Evolutionary conservation across 495 filamentous ascomycete genomes (phyloP).

Genomic region (Arthonia radiata): DNA sequence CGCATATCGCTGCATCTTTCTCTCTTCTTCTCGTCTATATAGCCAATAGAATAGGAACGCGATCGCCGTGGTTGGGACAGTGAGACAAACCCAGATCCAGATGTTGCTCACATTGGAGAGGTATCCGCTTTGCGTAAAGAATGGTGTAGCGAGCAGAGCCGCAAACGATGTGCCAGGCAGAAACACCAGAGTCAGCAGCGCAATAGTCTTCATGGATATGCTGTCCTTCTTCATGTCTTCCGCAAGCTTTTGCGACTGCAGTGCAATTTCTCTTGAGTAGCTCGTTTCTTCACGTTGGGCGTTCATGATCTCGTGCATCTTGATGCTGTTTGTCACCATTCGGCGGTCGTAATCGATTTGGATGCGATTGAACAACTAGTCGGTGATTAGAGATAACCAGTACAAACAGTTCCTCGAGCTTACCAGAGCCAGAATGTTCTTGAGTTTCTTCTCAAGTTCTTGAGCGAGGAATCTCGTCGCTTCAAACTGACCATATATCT

Average conservation of each 20-base stretch:
- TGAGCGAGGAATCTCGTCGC: not conserved
- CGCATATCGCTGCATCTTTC: too few species aligned
- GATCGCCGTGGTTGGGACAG: slow-evolving; percentile 3
- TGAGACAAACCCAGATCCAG: slow-evolving; percentile 4
- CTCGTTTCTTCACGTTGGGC: too few species aligned
- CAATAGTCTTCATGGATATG: slow-evolving; percentile 27
- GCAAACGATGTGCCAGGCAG: slow-evolving; percentile 25
- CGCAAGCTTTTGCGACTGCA: slow-evolving; percentile 17
- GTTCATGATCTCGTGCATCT: slow-evolving; percentile 1
- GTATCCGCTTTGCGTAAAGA: slow-evolving; percentile 2
- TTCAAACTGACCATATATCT: slow-evolving; percentile 2
- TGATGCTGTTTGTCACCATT: slow-evolving; percentile 2
- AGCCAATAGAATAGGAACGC: slow-evolving; percentile 4
- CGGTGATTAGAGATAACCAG: too few species aligned
- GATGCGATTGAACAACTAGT: slow-evolving; percentile 3
- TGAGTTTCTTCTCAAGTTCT: slow-evolving; percentile 3
- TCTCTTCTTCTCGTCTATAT: too few species aligned
- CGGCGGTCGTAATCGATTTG: slow-evolving; percentile 1
- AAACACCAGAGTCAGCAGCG: slow-evolving; percentile 27
- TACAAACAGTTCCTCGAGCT: too few species aligned
- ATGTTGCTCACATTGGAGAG: not conserved
- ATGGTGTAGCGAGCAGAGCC: slow-evolving; percentile 4
- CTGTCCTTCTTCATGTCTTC: slow-evolving; percentile 19
- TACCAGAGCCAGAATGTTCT: slow-evolving; percentile 4
- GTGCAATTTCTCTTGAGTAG: too few species aligned